Evolutionary conservation across 2,329 filamentous ascomycete genomes (phyloP).

Genomic region (Trichoderma guizhouense): DNA sequence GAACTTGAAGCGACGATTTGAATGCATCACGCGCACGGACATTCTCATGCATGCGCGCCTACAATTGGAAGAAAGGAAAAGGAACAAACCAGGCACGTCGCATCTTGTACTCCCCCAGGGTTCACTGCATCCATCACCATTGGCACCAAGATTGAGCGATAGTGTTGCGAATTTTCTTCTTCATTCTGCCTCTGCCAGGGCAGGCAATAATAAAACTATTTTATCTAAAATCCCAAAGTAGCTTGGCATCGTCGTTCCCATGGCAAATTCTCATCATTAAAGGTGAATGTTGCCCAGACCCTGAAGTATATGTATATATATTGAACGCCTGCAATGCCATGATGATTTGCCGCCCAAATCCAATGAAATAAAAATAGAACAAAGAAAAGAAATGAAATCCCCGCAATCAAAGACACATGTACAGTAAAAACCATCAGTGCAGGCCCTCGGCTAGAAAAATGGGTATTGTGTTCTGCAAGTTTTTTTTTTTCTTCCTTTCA

Average conservation of each 20-base stretch:
- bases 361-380: background rate
- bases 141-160: background rate
- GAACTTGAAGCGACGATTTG: background rate
- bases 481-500: background rate
- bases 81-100: background rate
- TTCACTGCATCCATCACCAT: background rate
- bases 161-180: background rate
- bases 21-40: background rate
- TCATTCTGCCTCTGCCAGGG: background rate
- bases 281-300: conserved; percentile 3
- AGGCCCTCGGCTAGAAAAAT: conserved; percentile 14
- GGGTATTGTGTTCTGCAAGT: conserved; percentile 18
- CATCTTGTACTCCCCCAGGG: background rate
- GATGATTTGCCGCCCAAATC: conserved; percentile 13
- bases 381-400: background rate
- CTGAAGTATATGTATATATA: conserved; percentile 18
- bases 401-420: conserved; percentile 15
- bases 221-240: conserved; percentile 4
- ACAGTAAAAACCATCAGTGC: conserved; percentile 15
- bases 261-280: conserved; percentile 5
- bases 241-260: conserved; percentile 7
- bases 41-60: background rate
- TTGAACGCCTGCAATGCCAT: conserved; percentile 19
- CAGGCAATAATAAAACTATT: background rate
- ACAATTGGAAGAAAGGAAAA: background rate